Evolutionary conservation across 169 alveolate species (phyloP).

Genomic region (Besnoitia besnoiti): DNA sequence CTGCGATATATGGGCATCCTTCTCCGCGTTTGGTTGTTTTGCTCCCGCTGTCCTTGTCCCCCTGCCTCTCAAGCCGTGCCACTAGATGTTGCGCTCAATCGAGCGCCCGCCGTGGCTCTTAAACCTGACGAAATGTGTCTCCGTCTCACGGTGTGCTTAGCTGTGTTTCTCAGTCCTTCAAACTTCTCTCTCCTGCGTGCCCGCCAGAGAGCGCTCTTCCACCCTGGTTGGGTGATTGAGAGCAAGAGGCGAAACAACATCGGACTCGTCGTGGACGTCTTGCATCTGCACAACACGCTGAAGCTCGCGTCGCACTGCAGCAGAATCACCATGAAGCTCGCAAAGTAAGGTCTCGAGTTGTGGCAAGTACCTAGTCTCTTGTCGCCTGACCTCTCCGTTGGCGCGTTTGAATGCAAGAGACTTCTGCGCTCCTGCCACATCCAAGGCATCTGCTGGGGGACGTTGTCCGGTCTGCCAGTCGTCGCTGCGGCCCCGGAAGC

Average conservation of each 20-base stretch:
- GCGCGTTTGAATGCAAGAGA: background rate
- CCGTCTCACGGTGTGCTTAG: background rate
- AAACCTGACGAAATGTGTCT: background rate
- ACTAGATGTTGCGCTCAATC: background rate
- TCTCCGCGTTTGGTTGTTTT: background rate
- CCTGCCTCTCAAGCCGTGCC: slow-evolving; percentile 3
- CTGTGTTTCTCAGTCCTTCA: background rate
- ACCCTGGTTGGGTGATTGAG: slow-evolving; percentile 40
- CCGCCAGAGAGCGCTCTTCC: slow-evolving; percentile 46
- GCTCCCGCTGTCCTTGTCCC: background rate
- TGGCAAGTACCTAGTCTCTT: background rate
- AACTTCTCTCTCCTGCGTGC: background rate
- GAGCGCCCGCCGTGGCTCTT: background rate
- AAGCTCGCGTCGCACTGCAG: slow-evolving; percentile 44
- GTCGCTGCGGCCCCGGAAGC: too few species aligned
- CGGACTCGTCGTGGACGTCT: slow-evolving; percentile 24
- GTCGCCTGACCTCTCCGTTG: background rate
- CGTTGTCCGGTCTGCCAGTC: background rate
- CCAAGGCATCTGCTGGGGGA: background rate
- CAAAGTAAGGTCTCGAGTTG: slow-evolving; percentile 49
- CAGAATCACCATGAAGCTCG: slow-evolving; percentile 45
- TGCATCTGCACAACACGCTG: slow-evolving; percentile 44
- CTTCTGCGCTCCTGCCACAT: background rate
- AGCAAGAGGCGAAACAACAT: slow-evolving; percentile 42
- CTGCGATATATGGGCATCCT: background rate